Conservation (phyloP, 345 rosid species). For the Hibiscus trionum region DNA sequence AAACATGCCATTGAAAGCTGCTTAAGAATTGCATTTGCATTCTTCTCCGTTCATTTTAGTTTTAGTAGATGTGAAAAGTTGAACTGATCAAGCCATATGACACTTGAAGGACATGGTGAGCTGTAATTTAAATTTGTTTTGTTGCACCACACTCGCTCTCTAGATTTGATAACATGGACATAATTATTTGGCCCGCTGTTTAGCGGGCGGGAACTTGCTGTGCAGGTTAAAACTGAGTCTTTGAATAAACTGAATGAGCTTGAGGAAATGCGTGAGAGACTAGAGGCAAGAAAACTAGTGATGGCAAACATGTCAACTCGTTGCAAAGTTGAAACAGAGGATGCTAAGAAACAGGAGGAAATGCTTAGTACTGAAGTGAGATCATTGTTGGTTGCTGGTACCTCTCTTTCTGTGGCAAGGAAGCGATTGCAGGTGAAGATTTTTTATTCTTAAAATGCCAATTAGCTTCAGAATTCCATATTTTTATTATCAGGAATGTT, state of each 20-base stretch:
- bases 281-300: conserved; percentile 45
- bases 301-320: conserved; percentile 37
- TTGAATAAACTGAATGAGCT: conserved; percentile 59
- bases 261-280: conserved; percentile 69
- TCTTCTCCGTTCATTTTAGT: background rate
- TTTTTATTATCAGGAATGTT: background rate
- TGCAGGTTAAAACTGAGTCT: conserved; percentile 77
- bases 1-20: background rate
- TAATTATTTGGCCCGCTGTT: conserved; percentile 67
- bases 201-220: conserved; percentile 67
- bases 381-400: conserved; percentile 61
- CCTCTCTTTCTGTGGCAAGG: conserved; percentile 57
- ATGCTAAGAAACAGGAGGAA: conserved; percentile 62
- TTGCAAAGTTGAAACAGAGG: conserved; percentile 43
- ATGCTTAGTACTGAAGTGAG: conserved; percentile 58
- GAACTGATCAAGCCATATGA: background rate
- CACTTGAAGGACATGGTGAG: background rate
- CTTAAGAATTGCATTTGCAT: background rate
- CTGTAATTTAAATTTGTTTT: background rate
- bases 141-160: no score
- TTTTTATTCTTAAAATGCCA: background rate
- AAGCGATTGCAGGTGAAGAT: conserved; percentile 48
- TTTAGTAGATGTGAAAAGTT: background rate
- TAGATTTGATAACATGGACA: conserved; percentile 10
- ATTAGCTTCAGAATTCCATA: background rate